Conservation (phyloP, 371 early-diverging fungal species). For the Mortierella sp. region DNA sequence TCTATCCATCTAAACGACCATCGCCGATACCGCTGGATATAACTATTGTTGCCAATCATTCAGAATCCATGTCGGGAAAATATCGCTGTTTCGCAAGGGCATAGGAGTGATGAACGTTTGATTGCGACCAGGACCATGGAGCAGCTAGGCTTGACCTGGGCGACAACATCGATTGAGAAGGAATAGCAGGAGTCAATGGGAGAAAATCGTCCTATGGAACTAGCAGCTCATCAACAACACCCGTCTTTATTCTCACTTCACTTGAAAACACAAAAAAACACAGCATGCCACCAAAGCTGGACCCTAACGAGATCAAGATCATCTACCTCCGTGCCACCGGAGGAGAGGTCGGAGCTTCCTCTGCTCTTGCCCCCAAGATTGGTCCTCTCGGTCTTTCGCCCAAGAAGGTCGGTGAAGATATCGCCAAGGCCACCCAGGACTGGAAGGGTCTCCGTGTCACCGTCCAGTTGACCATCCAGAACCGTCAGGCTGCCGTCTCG, state of each 20-base stretch:
- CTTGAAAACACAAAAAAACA: neutral
- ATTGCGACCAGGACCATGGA: neutral
- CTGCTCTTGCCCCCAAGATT: constrained; percentile 99
- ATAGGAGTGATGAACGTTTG: neutral
- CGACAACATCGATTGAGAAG: neutral
- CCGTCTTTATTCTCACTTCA: neutral
- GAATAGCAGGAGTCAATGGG: neutral
- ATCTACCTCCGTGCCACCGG: constrained; percentile 98
- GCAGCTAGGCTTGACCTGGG: neutral
- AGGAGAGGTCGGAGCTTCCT: constrained; percentile 99
- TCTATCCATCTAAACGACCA: neutral
- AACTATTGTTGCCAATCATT: neutral
- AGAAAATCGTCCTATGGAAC: neutral
- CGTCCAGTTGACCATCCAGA: constrained; percentile 98
- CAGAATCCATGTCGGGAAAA: neutral
- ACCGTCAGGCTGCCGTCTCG: constrained; percentile 99
- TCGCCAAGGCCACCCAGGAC: constrained; percentile 99
- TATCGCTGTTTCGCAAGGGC: neutral
- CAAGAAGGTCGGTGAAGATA: constrained; percentile 99
- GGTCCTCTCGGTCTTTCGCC: constrained; percentile 99
- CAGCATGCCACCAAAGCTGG: constrained; percentile 87
- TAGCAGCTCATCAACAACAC: neutral
- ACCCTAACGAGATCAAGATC: constrained; percentile 91
- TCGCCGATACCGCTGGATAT: neutral
- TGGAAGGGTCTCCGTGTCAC: constrained; percentile 99